phyloP scores from a whole-genome alignment of 805 yeast species.

The Candida ortonii region DNA sequence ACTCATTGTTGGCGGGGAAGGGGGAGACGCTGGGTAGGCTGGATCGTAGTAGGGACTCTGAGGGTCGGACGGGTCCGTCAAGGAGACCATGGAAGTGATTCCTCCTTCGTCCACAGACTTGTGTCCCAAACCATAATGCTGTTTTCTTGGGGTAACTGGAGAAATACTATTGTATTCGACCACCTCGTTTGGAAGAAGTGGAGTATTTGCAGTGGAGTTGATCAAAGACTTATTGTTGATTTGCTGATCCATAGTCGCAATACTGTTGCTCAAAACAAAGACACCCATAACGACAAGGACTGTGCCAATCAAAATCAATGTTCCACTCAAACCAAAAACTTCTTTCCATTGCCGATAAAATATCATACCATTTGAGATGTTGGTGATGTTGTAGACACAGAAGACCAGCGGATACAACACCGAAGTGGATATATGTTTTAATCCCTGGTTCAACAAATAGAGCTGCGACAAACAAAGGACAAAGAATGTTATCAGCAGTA shows the following conservation, averaged over 20 bases:
- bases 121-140: conserved; percentile 3
- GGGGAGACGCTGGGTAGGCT: conserved; percentile 6
- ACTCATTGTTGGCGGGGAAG: conserved; percentile 11
- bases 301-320: conserved; percentile 44
- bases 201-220: conserved; percentile 6
- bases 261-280: conserved; percentile 56
- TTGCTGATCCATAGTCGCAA: conserved; percentile 17
- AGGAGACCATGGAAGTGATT: conserved; percentile 19
- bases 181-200: conserved; percentile 7
- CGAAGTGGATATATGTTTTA: conserved; percentile 67
- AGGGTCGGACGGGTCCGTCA: conserved; percentile 23
- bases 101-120: conserved; percentile 12
- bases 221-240: conserved; percentile 4
- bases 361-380: conserved; percentile 63
- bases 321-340: conserved; percentile 33
- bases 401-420: conserved; percentile 82
- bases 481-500: conserved; percentile 53
- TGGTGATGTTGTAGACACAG: conserved; percentile 72
- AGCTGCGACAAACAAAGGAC: conserved; percentile 68
- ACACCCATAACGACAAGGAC: conserved; percentile 65
- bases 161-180: conserved; percentile 10
- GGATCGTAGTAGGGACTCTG: conserved; percentile 25
- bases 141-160: conserved; percentile 20
- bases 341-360: conserved; percentile 50
- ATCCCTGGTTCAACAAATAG: conserved; percentile 69